Evolutionary conservation across 306 rosid species (phyloP).

Genomic region (Ceratonia siliqua): DNA sequence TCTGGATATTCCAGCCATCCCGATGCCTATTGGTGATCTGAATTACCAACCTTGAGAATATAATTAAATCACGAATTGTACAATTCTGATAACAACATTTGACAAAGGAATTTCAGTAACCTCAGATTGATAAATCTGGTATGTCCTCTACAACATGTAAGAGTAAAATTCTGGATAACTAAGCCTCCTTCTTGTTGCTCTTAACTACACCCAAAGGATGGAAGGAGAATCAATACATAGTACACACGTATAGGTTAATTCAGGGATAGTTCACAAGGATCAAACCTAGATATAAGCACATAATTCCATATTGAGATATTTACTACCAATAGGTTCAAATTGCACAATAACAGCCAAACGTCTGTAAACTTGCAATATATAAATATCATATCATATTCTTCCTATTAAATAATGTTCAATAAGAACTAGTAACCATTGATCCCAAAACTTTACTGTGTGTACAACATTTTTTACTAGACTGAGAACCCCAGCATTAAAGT

Average conservation of each 20-base stretch:
- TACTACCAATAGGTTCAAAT: neutral
- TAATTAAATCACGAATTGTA: neutral
- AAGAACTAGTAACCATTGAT: neutral
- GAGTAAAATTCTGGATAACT: neutral
- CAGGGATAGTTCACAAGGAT: neutral
- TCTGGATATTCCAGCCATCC: neutral
- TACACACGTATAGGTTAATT: neutral
- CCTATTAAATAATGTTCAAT: conserved; percentile 6
- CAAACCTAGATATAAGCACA: neutral
- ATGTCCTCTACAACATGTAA: neutral
- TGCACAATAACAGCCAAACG: neutral
- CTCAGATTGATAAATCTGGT: neutral
- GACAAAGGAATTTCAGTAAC: neutral
- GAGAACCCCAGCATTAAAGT: conserved; percentile 1
- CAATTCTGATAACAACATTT: neutral
- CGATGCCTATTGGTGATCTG: neutral
- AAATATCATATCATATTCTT: conserved; percentile 2
- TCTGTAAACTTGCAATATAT: neutral
- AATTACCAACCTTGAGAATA: neutral
- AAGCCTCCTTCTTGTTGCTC: neutral
- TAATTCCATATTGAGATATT: neutral
- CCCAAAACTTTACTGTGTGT: neutral
- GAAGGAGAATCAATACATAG: conserved; percentile 10
- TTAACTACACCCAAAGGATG: neutral
- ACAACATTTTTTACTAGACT: neutral